Evolutionary conservation across 306 rosid genomes (phyloP).

Genomic region (Bauhinia variegata): DNA sequence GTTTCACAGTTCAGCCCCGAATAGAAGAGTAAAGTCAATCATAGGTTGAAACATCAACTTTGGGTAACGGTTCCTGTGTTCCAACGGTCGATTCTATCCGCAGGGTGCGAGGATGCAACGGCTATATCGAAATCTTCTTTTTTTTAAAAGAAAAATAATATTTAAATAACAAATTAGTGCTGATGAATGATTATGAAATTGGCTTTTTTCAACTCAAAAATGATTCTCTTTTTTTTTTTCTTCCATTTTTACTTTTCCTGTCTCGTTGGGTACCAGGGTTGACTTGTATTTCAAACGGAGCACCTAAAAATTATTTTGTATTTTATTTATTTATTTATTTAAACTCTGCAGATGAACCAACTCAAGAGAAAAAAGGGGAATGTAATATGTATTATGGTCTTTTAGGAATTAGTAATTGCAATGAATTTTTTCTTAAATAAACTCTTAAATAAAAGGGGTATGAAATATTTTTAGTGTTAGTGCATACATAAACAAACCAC

Average conservation of each 20-base stretch:
- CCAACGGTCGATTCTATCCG: slow-evolving; percentile 83
- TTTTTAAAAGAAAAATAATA: slow-evolving; percentile 14
- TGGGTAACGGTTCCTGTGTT: slow-evolving; percentile 53
- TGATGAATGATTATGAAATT: neutral
- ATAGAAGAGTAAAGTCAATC: slow-evolving; percentile 60
- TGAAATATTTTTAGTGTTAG: too few relatives aligned
- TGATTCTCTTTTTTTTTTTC: neutral
- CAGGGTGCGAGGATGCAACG: slow-evolving; percentile 55
- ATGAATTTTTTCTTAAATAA: too few relatives aligned
- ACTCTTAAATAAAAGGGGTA: too few relatives aligned
- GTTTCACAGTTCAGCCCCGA: slow-evolving; percentile 47
- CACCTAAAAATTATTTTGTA: too few relatives aligned
- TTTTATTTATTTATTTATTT: too few relatives aligned
- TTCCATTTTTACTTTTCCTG: neutral
- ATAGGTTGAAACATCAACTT: slow-evolving; percentile 25
- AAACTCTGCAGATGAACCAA: too few relatives aligned
- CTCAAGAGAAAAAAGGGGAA: too few relatives aligned
- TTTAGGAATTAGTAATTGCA: too few relatives aligned
- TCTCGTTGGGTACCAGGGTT: too few relatives aligned
- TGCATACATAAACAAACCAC: too few relatives aligned
- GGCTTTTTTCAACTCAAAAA: slow-evolving; percentile 8
- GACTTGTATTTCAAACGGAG: too few relatives aligned
- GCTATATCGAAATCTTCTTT: slow-evolving; percentile 50
- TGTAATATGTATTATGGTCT: too few relatives aligned
- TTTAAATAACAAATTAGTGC: neutral